phyloP scores from a whole-genome alignment of 441 rosid species.

The Arabidopsis lyrata region DNA sequence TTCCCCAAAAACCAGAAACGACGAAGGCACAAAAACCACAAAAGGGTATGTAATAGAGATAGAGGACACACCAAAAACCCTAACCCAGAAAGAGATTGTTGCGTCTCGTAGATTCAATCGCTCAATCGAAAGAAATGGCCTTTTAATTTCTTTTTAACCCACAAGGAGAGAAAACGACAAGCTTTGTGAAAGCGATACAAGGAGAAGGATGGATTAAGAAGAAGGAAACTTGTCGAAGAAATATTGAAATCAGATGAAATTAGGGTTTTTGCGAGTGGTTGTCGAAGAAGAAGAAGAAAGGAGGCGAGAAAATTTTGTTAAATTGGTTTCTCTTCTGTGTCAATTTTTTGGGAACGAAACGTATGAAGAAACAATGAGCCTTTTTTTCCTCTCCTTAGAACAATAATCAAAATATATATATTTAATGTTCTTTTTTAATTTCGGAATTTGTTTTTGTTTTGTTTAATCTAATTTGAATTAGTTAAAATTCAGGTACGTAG shows the following conservation, averaged over 20 bases:
- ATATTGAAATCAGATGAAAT: constrained; percentile 31
- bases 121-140: constrained; percentile 52
- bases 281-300: constrained; percentile 25
- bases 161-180: constrained; percentile 18
- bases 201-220: constrained; percentile 19
- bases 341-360: constrained; percentile 49
- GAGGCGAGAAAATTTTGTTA: constrained; percentile 51
- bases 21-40: not conserved
- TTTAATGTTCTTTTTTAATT: not conserved
- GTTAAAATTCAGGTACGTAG: not conserved
- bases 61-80: constrained; percentile 44
- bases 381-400: constrained; percentile 15
- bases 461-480: not conserved
- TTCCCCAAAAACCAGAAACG: not conserved
- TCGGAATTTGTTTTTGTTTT: not conserved
- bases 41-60: not conserved
- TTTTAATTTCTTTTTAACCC: constrained; percentile 3
- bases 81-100: constrained; percentile 37
- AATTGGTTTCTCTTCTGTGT: constrained; percentile 10
- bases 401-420: not conserved
- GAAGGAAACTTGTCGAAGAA: not conserved
- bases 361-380: constrained; percentile 57
- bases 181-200: not conserved
- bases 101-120: constrained; percentile 33
- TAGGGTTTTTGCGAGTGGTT: constrained; percentile 57